A percentile compares a stretch with the other conserved stretches of the same genome.
phyloP scores from a whole-genome alignment of 208 protist genomes.

The Histomonas meleagridis region DNA sequence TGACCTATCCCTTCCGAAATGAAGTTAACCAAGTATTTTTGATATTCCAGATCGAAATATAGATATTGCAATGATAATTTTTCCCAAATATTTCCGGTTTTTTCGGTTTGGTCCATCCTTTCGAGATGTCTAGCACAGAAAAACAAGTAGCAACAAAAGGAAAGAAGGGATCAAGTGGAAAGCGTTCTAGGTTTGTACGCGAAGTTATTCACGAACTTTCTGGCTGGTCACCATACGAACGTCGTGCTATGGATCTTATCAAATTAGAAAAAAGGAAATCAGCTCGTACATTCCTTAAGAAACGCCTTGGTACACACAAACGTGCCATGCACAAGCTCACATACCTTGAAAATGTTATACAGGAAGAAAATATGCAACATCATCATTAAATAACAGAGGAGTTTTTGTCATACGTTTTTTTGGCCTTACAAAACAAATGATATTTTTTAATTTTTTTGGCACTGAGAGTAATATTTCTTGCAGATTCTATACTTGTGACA shows the following conservation, averaged over 20 bases:
- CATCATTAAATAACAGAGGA: too few relatives aligned
- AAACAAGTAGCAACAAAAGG: neutral
- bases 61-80: too few relatives aligned
- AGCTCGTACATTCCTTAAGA: conserved; percentile 15
- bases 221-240: conserved; percentile 23
- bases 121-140: neutral
- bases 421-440: too few relatives aligned
- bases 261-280: neutral
- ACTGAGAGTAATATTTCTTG: too few relatives aligned
- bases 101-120: neutral
- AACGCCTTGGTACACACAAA: conserved; percentile 31
- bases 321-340: conserved; percentile 16
- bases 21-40: too few relatives aligned
- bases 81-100: too few relatives aligned
- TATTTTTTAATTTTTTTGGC: too few relatives aligned
- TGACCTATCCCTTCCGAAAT: too few relatives aligned
- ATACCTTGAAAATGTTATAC: neutral
- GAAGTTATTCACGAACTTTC: conserved; percentile 4
- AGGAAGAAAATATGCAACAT: conserved; percentile 14
- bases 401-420: too few relatives aligned
- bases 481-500: too few relatives aligned
- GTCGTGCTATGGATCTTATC: conserved; percentile 24
- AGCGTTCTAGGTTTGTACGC: neutral
- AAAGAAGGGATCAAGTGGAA: too few relatives aligned
- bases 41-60: too few relatives aligned